These are phyloP conservation scores for Monosporascus sp. DNA, from an alignment of 2,329 filamentous ascomycete genomes.

Conservation along the genomic window DNA sequence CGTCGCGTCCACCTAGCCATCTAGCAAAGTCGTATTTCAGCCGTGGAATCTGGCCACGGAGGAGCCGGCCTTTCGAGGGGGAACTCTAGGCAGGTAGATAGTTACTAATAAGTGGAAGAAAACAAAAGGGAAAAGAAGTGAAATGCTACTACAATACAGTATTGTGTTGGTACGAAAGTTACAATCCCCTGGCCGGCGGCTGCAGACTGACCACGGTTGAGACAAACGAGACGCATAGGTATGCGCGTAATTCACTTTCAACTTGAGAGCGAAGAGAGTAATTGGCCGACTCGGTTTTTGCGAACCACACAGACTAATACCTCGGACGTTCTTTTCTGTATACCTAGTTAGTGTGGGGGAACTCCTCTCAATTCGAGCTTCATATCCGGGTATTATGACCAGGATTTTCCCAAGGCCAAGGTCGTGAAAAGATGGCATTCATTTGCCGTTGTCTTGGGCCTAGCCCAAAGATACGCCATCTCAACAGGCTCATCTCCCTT, in stretches of 20 bases:
- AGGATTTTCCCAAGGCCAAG: neutral
- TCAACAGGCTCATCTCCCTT: neutral
- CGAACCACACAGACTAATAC: too few relatives aligned
- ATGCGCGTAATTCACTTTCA: too few relatives aligned
- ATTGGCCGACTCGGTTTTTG: neutral
- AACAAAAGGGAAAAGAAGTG: too few relatives aligned
- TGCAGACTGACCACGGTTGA: too few relatives aligned
- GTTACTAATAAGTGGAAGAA: neutral
- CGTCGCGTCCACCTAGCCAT: slow-evolving; percentile 36
- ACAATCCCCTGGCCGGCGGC: too few relatives aligned
- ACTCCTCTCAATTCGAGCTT: neutral
- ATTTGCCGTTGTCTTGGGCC: neutral
- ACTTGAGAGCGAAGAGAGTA: neutral
- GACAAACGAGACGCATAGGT: too few relatives aligned
- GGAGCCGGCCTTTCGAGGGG: neutral
- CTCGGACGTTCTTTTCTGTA: too few relatives aligned
- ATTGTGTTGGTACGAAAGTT: too few relatives aligned
- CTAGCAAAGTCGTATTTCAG: neutral
- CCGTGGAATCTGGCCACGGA: neutral
- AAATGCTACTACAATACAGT: too few relatives aligned
- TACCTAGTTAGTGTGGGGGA: too few relatives aligned
- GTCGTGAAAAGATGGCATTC: too few relatives aligned
- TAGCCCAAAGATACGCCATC: too few relatives aligned
- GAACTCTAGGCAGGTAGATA: neutral
- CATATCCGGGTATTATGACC: neutral